phyloP scores from a whole-genome alignment of 2,329 filamentous ascomycete genomes.

The Fusarium veterinarium region DNA sequence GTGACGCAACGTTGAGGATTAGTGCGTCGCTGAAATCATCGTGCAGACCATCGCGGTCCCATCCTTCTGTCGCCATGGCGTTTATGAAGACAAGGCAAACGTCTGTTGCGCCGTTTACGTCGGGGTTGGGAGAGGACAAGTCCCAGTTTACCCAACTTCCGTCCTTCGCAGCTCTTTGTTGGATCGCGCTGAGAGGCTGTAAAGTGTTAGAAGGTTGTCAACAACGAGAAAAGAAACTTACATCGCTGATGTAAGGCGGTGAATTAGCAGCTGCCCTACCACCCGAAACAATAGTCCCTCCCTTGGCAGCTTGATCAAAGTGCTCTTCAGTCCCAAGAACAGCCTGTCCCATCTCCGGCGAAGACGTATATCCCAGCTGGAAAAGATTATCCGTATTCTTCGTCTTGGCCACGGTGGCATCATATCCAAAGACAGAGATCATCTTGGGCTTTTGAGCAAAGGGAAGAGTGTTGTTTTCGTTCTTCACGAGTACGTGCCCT shows the following conservation, averaged over 20 bases:
- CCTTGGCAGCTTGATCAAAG: constrained; percentile 61
- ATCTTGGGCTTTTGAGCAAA: constrained; percentile 65
- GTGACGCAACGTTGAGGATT: constrained; percentile 67
- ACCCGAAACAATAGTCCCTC: constrained; percentile 64
- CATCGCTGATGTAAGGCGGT: constrained; percentile 62
- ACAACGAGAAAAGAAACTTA: constrained; percentile 30
- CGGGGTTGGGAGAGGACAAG: constrained; percentile 47
- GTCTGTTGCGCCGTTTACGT: constrained; percentile 57
- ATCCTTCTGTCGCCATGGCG: constrained; percentile 82
- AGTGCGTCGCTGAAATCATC: constrained; percentile 75
- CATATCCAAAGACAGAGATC: constrained; percentile 70
- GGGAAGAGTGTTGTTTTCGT: constrained; percentile 71
- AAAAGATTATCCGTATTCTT: constrained; percentile 61
- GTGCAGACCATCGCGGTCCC: constrained; percentile 71
- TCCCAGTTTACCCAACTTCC: constrained; percentile 67
- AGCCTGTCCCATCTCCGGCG: constrained; percentile 58
- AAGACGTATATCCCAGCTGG: constrained; percentile 60
- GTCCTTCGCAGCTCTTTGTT: constrained; percentile 63
- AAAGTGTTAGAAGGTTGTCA: not conserved
- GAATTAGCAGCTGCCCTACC: constrained; percentile 64
- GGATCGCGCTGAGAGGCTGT: constrained; percentile 54
- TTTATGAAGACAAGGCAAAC: constrained; percentile 87
- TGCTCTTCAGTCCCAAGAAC: constrained; percentile 56
- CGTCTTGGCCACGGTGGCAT: constrained; percentile 66
- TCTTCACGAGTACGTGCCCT: constrained; percentile 80